A percentile compares a stretch with the other conserved stretches of the same genome.
These are phyloP conservation scores for Halophytophthora polymorphica DNA, from an alignment of 352 stramenopile species.

Conservation along the genomic window DNA sequence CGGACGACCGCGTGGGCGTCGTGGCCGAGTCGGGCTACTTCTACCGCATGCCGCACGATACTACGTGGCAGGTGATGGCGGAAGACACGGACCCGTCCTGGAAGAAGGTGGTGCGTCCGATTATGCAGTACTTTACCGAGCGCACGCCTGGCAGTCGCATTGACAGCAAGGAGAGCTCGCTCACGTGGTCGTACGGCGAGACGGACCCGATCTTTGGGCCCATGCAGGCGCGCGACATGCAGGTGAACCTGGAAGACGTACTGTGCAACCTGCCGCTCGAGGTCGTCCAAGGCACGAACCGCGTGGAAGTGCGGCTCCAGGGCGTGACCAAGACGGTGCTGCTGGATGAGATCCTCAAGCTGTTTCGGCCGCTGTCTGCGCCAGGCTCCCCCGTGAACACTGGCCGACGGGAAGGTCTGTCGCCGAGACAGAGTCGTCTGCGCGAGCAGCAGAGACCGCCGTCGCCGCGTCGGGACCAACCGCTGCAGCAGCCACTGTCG, in stretches of 20 bases:
- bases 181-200: conserved; percentile 71
- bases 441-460: background rate
- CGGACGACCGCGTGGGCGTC: conserved; percentile 47
- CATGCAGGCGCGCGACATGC: conserved; percentile 86
- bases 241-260: conserved; percentile 86
- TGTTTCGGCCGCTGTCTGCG: conserved; percentile 24
- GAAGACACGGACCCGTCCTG: conserved; percentile 61
- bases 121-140: conserved; percentile 77
- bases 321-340: conserved; percentile 62
- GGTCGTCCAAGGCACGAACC: conserved; percentile 75
- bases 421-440: conserved; percentile 10
- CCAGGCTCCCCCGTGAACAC: conserved; percentile 15
- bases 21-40: conserved; percentile 65
- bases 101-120: conserved; percentile 69
- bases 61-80: conserved; percentile 58
- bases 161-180: conserved; percentile 57
- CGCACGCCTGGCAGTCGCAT: conserved; percentile 68
- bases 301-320: conserved; percentile 70
- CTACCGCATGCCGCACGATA: conserved; percentile 44
- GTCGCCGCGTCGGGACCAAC: background rate
- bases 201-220: conserved; percentile 73
- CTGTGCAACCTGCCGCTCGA: conserved; percentile 78
- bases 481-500: conserved; percentile 2
- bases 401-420: conserved; percentile 2
- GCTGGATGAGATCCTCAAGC: conserved; percentile 60